Base-by-base conservation (phyloP, 257 asterid genomes). In the Fraxinus quadrangulata region DNA sequence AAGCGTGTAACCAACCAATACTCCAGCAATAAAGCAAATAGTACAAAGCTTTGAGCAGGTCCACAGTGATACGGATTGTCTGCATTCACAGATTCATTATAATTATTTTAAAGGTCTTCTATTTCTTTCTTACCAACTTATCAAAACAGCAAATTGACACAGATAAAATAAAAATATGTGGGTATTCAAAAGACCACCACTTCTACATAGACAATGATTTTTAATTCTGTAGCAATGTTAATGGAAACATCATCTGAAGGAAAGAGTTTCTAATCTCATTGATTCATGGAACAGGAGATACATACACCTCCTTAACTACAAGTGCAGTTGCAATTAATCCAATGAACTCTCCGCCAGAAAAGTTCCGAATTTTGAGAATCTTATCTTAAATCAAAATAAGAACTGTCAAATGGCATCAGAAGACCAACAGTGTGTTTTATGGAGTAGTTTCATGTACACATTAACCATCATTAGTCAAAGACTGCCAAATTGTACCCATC, bases 41-140 rank as follows among this genome's bases (percentile, higher is more conserved):
- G 91, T 90, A 78, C 97, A 86, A 37, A 94, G 88, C 92, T 94
- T 92, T 68, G 98, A 86, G 86, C 97, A 91, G 63, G 93, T 86
- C 97, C 89, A 83, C 30, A 87, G 78, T 6, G 97, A 84, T 37
- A 94, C 86, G 51, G 75, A 73, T 37, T 82, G 86, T 66, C 98
- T 92, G 92, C 89, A 88, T 40, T 31, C 30, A 72, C 73, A 83
- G 40, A 84, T 65, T 74, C 47, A 63, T 70, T 79, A 54, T 67
- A 16, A 77, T 16, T 16, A 39, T 2, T 17, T 16, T 7, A 24
- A 63, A 30, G 40, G 1, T 33, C 16, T 24, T 21, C 13, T 70
- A 37, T 45, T 67, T 24, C 26, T 36, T 73, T 45, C 8, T 61
- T 59, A 3, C 30, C 75, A 63, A 59, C 28, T 26, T 23, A 10